Percentiles rank a stretch among this genome's conserved stretches.
Conservation (phyloP, 192 early-diverging fungal species). For the Coemansia sp. region DNA sequence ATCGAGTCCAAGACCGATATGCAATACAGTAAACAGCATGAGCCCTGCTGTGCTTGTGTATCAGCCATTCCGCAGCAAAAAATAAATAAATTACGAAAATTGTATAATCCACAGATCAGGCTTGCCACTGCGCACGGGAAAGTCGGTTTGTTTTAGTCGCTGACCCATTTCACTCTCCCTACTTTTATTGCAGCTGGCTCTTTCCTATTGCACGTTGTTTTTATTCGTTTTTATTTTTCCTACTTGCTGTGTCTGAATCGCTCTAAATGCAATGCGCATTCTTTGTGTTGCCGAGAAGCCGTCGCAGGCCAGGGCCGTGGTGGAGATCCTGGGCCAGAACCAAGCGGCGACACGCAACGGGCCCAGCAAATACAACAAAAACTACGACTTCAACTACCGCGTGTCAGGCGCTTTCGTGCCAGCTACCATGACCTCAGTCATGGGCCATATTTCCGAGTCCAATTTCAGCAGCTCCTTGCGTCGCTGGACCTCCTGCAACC, state of each 20-base stretch:
- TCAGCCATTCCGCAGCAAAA: conserved; percentile 7
- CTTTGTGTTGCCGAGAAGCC: conserved; percentile 98
- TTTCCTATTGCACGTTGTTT: too few relatives aligned
- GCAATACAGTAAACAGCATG: too few relatives aligned
- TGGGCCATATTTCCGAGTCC: conserved; percentile 68
- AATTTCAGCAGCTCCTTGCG: conserved; percentile 65
- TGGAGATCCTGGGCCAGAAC: conserved; percentile 65
- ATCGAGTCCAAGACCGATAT: too few relatives aligned
- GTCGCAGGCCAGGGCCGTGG: conserved; percentile 79
- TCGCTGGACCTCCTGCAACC: conserved; percentile 61
- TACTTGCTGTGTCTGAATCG: too few relatives aligned
- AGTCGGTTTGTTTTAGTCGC: too few relatives aligned
- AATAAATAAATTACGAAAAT: too few relatives aligned
- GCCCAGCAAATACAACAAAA: conserved; percentile 65
- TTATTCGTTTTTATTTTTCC: too few relatives aligned
- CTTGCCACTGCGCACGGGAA: too few relatives aligned
- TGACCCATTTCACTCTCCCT: too few relatives aligned
- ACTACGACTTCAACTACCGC: conserved; percentile 73
- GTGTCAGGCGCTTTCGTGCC: conserved; percentile 52
- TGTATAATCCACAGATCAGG: too few relatives aligned
- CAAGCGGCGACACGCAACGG: conserved; percentile 19
- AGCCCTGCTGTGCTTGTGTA: conserved; percentile 13
- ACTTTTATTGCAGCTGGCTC: too few relatives aligned
- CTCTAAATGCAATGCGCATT: too few relatives aligned
- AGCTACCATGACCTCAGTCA: conserved; percentile 79